phyloP scores from a whole-genome alignment of 495 filamentous ascomycete species.

The Aspergillus hancockii region DNA sequence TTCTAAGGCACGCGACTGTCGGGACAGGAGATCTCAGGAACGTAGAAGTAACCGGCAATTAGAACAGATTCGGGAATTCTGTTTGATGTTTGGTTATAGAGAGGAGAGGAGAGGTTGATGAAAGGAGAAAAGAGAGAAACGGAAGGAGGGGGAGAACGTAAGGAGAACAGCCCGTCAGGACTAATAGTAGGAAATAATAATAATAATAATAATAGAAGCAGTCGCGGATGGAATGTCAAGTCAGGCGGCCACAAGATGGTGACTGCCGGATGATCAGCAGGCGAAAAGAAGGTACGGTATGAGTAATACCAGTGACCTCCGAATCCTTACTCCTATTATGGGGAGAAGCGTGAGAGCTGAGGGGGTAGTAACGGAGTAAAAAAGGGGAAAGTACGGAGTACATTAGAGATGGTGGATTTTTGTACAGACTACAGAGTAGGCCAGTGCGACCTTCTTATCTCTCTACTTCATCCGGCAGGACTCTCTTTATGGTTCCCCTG shows the following conservation, averaged over 20 bases:
- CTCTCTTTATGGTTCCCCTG: not conserved
- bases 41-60: not conserved
- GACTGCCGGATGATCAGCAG: constrained; percentile 12
- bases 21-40: constrained; percentile 9
- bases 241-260: constrained; percentile 18
- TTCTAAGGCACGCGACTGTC: constrained; percentile 22
- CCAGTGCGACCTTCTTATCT: constrained; percentile 16
- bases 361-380: constrained; percentile 1
- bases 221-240: constrained; percentile 19
- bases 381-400: constrained; percentile 2
- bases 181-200: constrained; percentile 8
- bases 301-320: constrained; percentile 1
- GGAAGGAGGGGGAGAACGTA: constrained; percentile 12
- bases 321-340: constrained; percentile 2
- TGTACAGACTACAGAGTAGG: not conserved
- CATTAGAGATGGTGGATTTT: not conserved
- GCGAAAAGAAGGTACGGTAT: constrained; percentile 10
- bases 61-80: not conserved
- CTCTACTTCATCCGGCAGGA: not conserved
- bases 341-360: not conserved
- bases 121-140: constrained; percentile 15
- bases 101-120: constrained; percentile 12
- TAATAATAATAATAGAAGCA: constrained; percentile 9
- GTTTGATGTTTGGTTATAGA: constrained; percentile 4
- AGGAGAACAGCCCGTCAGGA: constrained; percentile 16